Conservation (phyloP, 805 yeast species). For the Cyberlindnera saturnus region DNA sequence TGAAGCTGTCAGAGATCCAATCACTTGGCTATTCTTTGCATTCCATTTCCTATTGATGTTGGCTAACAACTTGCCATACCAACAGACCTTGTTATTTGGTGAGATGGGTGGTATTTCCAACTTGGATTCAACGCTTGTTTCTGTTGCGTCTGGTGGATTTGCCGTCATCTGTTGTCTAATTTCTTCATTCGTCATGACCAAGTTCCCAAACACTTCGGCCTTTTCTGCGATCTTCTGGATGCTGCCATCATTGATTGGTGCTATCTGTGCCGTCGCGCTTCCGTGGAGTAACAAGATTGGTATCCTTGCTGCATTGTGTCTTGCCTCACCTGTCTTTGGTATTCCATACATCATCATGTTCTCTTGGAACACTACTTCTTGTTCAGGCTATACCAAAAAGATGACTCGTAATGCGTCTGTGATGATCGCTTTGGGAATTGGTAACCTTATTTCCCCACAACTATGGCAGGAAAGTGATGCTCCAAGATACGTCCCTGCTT, state of each 20-base stretch:
- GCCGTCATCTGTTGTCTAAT: conserved; percentile 34
- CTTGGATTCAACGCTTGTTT: conserved; percentile 43
- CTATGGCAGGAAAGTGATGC: conserved; percentile 42
- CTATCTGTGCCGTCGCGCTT: conserved; percentile 39
- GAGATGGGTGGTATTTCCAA: conserved; percentile 39
- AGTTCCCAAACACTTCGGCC: conserved; percentile 33
- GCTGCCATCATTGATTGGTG: conserved; percentile 39
- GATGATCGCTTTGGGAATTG: conserved; percentile 40
- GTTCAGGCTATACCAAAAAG: conserved; percentile 47
- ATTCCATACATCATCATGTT: conserved; percentile 34
- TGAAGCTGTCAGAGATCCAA: conserved; percentile 39
- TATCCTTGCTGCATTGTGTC: conserved; percentile 39
- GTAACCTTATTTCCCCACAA: conserved; percentile 52
- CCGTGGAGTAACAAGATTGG: conserved; percentile 40
- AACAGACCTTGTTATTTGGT: conserved; percentile 42
- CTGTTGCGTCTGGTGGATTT: conserved; percentile 49
- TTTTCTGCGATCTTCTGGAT: conserved; percentile 32
- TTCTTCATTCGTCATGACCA: conserved; percentile 30
- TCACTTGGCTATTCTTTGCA: conserved; percentile 29
- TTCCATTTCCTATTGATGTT: conserved; percentile 38
- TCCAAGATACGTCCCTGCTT: conserved; percentile 40
- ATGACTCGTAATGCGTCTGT: conserved; percentile 39
- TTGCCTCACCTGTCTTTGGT: conserved; percentile 42
- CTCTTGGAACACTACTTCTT: conserved; percentile 29
- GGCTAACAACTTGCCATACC: conserved; percentile 49